These are phyloP conservation scores for Candida qinlingensis DNA, from an alignment of 805 yeast species.

Conservation along the genomic window DNA sequence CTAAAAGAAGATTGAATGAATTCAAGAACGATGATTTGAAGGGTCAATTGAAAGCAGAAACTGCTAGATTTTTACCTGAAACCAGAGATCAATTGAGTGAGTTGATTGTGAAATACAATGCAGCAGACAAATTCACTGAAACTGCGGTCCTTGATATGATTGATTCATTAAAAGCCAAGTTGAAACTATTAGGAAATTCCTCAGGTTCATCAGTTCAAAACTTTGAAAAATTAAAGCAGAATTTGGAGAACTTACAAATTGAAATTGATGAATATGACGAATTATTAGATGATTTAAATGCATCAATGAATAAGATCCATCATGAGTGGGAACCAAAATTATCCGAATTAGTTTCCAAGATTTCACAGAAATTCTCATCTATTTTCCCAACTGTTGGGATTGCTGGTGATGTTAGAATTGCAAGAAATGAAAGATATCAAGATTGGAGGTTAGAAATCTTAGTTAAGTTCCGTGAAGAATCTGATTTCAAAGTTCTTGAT, in stretches of 20 bases:
- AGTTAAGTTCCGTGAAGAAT: slow-evolving; percentile 79
- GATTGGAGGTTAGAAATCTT: slow-evolving; percentile 82
- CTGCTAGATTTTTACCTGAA: slow-evolving; percentile 33
- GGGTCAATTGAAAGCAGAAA: slow-evolving; percentile 25
- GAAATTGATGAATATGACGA: slow-evolving; percentile 20
- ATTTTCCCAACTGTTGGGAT: slow-evolving; percentile 75
- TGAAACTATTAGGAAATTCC: slow-evolving; percentile 29
- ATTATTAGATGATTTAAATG: slow-evolving; percentile 25
- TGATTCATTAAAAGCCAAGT: slow-evolving; percentile 42
- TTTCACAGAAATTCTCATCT: slow-evolving; percentile 60
- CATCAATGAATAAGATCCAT: slow-evolving; percentile 34
- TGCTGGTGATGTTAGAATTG: slow-evolving; percentile 72
- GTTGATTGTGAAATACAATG: slow-evolving; percentile 35
- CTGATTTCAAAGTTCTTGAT: slow-evolving; percentile 65
- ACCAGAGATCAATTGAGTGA: slow-evolving; percentile 34
- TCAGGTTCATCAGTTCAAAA: slow-evolving; percentile 34
- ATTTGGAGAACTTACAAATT: slow-evolving; percentile 19
- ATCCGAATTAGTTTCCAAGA: slow-evolving; percentile 42
- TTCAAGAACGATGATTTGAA: slow-evolving; percentile 21
- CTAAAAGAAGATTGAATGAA: slow-evolving; percentile 24
- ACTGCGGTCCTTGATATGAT: slow-evolving; percentile 34
- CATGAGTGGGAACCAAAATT: slow-evolving; percentile 60
- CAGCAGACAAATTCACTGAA: slow-evolving; percentile 34
- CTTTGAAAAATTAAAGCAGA: slow-evolving; percentile 25
- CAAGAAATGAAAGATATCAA: slow-evolving; percentile 45